Percentiles rank a stretch among this genome's conserved stretches.
phyloP scores from a whole-genome alignment of 73 alveolate genomes.

The Paramecium tetraurelia region DNA sequence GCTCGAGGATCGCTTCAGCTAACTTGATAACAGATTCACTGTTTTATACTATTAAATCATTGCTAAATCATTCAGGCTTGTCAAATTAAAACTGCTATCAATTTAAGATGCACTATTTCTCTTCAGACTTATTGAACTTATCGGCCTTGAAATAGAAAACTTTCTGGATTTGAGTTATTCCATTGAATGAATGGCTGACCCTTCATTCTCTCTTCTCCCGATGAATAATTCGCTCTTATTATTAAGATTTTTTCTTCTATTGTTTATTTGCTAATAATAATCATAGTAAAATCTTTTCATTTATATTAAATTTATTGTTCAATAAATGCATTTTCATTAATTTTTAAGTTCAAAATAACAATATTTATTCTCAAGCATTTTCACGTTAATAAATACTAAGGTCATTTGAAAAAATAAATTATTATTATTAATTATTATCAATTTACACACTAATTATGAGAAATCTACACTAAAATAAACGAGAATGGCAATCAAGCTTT shows the following conservation, averaged over 20 bases:
- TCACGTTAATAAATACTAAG: background rate
- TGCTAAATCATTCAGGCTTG: background rate
- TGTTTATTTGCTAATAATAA: background rate
- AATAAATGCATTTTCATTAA: background rate
- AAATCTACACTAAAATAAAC: too few relatives aligned
- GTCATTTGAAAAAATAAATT: too few relatives aligned
- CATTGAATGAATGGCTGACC: background rate
- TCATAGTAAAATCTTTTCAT: background rate
- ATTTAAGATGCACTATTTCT: background rate
- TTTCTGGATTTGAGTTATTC: background rate
- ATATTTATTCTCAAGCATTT: background rate
- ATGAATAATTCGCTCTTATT: background rate
- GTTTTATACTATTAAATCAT: background rate
- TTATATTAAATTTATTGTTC: background rate
- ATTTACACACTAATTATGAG: background rate
- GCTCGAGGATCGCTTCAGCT: background rate
- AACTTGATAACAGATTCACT: background rate
- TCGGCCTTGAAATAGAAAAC: background rate
- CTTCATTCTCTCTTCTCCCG: background rate
- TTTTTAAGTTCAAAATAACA: background rate
- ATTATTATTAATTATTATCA: too few relatives aligned
- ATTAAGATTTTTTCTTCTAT: background rate
- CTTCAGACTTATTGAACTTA: background rate
- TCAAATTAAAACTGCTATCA: background rate
- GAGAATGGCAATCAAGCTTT: too few relatives aligned